These are phyloP conservation scores for Melastoma malabathricum DNA, from an alignment of 345 rosid species.

Conservation along the genomic window DNA sequence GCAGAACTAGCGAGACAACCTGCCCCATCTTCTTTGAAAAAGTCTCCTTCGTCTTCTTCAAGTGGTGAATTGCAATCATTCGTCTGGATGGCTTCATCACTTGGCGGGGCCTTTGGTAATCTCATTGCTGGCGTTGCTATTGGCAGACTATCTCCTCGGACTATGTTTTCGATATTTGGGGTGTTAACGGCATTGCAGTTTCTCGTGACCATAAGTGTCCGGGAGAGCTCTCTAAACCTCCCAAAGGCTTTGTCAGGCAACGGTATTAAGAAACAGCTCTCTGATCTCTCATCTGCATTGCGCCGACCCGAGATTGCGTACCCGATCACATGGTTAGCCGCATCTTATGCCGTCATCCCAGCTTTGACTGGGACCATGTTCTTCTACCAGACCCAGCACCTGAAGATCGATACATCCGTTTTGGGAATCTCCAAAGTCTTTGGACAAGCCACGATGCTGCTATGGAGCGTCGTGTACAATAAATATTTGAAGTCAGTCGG, in stretches of 20 bases:
- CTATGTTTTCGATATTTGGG: constrained; percentile 48
- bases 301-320: constrained; percentile 49
- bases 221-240: constrained; percentile 53
- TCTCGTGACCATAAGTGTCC: constrained; percentile 35
- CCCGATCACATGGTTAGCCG: constrained; percentile 63
- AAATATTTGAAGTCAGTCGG: constrained; percentile 35
- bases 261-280: constrained; percentile 52
- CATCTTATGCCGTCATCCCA: constrained; percentile 64
- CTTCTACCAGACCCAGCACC: constrained; percentile 68
- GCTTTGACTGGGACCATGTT: constrained; percentile 84
- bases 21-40: constrained; percentile 12
- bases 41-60: constrained; percentile 28
- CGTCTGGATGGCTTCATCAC: constrained; percentile 69
- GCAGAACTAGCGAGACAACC: constrained; percentile 55
- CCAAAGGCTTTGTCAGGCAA: constrained; percentile 29
- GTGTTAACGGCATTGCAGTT: constrained; percentile 41
- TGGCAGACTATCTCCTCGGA: constrained; percentile 26
- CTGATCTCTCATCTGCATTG: constrained; percentile 40
- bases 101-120: constrained; percentile 84
- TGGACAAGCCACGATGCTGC: constrained; percentile 69
- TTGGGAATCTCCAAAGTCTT: constrained; percentile 74
- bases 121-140: constrained; percentile 62
- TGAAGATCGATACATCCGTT: constrained; percentile 42
- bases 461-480: constrained; percentile 65
- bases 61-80: constrained; percentile 66